These are phyloP conservation scores for Beta macrorhiza DNA, from an alignment of 179 eudicot species.

Conservation along the genomic window DNA sequence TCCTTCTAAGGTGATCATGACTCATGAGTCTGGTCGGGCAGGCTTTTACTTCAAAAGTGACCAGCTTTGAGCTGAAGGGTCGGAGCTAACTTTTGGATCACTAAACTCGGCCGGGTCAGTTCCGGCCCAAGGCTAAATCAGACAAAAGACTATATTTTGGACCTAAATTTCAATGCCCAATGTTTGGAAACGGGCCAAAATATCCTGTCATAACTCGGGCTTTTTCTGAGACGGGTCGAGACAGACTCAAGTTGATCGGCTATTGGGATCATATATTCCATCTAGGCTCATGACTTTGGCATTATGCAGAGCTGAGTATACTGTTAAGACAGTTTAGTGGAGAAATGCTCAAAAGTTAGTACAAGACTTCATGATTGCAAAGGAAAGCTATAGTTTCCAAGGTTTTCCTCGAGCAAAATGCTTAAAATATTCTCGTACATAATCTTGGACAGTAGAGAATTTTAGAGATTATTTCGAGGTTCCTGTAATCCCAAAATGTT, in stretches of 20 bases:
- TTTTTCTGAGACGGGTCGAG: too few species aligned
- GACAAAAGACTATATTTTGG: too few species aligned
- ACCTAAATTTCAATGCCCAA: too few species aligned
- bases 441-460: background rate
- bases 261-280: slow-evolving; percentile 16
- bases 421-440: background rate
- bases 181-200: too few species aligned
- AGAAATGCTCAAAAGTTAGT: slow-evolving; percentile 2
- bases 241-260: too few species aligned
- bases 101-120: too few species aligned
- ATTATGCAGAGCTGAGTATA: slow-evolving; percentile 16
- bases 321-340: slow-evolving; percentile 18
- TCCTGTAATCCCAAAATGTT: slow-evolving; percentile 1
- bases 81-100: too few species aligned
- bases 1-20: slow-evolving; percentile 4
- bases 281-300: slow-evolving; percentile 19
- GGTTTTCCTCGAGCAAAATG: background rate
- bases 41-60: too few species aligned
- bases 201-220: too few species aligned
- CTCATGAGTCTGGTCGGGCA: too few species aligned
- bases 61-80: too few species aligned
- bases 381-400: background rate
- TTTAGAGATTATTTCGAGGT: background rate
- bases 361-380: slow-evolving; percentile 14
- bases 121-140: too few species aligned